Conservation (phyloP, 208 protist genomes). For the Acanthamoeba lenticulata region DNA sequence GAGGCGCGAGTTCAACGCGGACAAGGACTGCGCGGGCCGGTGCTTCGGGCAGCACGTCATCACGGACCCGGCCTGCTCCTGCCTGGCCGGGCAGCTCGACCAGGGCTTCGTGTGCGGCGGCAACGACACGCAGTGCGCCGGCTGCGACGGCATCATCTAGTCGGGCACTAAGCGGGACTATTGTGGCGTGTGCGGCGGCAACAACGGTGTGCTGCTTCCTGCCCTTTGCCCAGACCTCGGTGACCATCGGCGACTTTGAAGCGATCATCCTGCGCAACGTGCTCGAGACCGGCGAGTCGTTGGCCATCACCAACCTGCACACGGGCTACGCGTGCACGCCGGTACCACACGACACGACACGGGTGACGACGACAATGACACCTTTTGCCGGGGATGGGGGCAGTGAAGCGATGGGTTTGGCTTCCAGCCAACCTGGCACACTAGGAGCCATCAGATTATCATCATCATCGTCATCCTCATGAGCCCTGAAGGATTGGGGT, state of each 20-base stretch:
- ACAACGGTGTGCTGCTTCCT: conserved; percentile 58
- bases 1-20: not conserved
- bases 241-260: not conserved
- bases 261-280: too few relatives aligned
- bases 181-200: conserved; percentile 68
- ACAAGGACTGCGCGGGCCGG: too few relatives aligned
- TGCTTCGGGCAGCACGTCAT: not conserved
- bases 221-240: conserved; percentile 30
- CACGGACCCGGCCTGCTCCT: not conserved
- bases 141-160: conserved; percentile 27
- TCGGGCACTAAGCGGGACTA: not conserved
- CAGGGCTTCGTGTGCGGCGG: conserved; percentile 26
- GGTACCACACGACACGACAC: not conserved
- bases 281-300: conserved; percentile 34
- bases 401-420: too few relatives aligned
- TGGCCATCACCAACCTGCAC: conserved; percentile 38
- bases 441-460: too few relatives aligned
- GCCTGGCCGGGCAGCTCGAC: not conserved
- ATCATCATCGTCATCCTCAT: too few relatives aligned
- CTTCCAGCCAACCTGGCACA: too few relatives aligned
- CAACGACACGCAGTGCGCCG: conserved; percentile 45
- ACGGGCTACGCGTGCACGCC: not conserved
- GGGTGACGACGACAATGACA: conserved; percentile 12
- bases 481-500: too few relatives aligned
- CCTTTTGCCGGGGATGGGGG: too few relatives aligned